Base-by-base conservation (phyloP, 352 stramenopile genomes). In the Globisporangium okanoganense region DNA sequence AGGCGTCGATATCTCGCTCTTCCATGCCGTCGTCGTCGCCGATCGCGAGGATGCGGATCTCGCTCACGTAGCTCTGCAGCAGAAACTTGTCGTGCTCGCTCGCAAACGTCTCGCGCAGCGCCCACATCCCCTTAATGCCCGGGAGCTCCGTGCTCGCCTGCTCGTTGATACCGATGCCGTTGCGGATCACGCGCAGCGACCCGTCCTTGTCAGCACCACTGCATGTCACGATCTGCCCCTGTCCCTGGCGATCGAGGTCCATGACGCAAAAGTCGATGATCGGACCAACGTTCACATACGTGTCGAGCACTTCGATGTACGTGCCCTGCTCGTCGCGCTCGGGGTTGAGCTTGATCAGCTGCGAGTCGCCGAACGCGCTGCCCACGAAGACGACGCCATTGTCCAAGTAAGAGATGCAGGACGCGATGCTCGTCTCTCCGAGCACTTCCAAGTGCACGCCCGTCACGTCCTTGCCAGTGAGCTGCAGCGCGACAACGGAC, bases 231-330 rank as follows among this genome's bases (percentile, higher is more conserved):
- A 99, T 96, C 72, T 98, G 90, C 2, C 90, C 93, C 70, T 99
- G 96, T 8, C 87, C 85, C 61, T 98, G 92, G 3, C 92, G 84
- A 61, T 98, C 94, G 18, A 97, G 81, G 58, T 98, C 94, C 68
- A 98, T 96, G 20, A 99, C 82, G 72, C 96, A 98, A 76, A 99
- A 99, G 70, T 99, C 97, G 14, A 98, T 91, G 78, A 99, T 99
- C 8, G 97, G 97, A 5, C 97, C 97, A 52, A 99, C 82, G 66
- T 99, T 99, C 16, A 92, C 89, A 62, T 99, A 99, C 57, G 95
- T 97, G 72, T 99, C 96, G 50, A 99, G 71, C 0, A 99, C 85
- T 60, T 96, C 83, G 25, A 99, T 66, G 70, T 98, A 98, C 8
- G 66, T 96, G 58, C 70, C 83, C n/a, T 79, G 66, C 22, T 92